Conservation (phyloP, 2,329 filamentous ascomycete species). For the Claviceps sp. region DNA sequence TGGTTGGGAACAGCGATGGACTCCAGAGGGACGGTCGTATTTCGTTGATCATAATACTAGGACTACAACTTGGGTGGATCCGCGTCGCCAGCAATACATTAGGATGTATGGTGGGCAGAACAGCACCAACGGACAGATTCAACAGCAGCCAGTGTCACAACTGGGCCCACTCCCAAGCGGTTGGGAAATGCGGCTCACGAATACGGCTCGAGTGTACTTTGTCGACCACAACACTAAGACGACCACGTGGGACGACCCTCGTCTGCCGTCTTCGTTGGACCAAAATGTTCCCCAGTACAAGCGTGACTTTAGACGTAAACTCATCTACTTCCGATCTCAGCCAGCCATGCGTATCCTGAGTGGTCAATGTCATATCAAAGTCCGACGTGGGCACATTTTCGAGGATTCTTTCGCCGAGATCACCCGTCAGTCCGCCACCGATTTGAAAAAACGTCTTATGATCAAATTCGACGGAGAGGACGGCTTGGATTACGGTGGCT, state of each 20-base stretch:
- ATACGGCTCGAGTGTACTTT: slow-evolving; percentile 95
- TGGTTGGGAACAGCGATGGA: slow-evolving; percentile 93
- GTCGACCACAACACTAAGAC: slow-evolving; percentile 99
- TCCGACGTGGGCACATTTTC: slow-evolving; percentile 91
- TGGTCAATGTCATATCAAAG: slow-evolving; percentile 96
- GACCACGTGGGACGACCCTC: slow-evolving; percentile 96
- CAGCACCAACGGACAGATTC: slow-evolving; percentile 72
- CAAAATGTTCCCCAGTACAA: slow-evolving; percentile 99
- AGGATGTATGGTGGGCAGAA: slow-evolving; percentile 90
- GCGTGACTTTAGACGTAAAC: slow-evolving; percentile 92
- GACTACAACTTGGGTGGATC: slow-evolving; percentile 97
- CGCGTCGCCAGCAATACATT: slow-evolving; percentile 93
- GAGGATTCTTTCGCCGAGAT: slow-evolving; percentile 99
- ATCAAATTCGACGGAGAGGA: slow-evolving; percentile 99
- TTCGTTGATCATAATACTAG: slow-evolving; percentile 98
- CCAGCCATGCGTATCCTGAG: slow-evolving; percentile 89
- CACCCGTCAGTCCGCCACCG: slow-evolving; percentile 86
- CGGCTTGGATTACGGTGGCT: slow-evolving; percentile 91
- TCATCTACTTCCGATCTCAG: slow-evolving; percentile 98
- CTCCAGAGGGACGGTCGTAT: slow-evolving; percentile 86
- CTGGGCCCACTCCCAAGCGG: slow-evolving; percentile 89
- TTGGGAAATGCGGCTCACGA: slow-evolving; percentile 99
- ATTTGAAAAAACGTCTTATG: slow-evolving; percentile 97
- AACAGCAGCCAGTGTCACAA: slow-evolving; percentile 95
- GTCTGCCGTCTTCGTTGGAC: slow-evolving; percentile 86